Percentiles rank a stretch among this genome's conserved stretches.
phyloP scores from a whole-genome alignment of 139 green algal genomes.

The Chlorella sp. region DNA sequence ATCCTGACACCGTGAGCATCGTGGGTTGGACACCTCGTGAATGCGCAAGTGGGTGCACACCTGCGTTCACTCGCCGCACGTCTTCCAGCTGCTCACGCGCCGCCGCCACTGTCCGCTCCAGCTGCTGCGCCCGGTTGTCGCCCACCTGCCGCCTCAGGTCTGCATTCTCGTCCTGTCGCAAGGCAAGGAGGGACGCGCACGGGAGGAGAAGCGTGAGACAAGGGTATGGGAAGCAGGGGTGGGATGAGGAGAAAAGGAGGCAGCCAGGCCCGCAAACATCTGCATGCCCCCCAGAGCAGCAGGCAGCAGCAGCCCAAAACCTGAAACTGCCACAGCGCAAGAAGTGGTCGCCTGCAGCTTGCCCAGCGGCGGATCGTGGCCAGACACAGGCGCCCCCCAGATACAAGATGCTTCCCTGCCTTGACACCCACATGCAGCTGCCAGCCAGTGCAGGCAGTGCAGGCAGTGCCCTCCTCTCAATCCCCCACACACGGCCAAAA shows the following conservation, averaged over 20 bases:
- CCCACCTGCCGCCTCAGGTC: slow-evolving; percentile 31
- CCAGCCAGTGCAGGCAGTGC: too few relatives aligned
- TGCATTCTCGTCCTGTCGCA: slow-evolving; percentile 4
- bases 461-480: too few relatives aligned
- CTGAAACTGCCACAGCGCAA: not conserved
- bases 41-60: not conserved
- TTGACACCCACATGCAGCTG: too few relatives aligned
- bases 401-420: too few relatives aligned
- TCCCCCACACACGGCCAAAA: too few relatives aligned
- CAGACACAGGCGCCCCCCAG: too few relatives aligned
- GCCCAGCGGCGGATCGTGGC: slow-evolving; percentile 3
- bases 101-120: slow-evolving; percentile 28
- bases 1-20: too few relatives aligned
- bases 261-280: too few relatives aligned
- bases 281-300: too few relatives aligned
- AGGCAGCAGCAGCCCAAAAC: not conserved
- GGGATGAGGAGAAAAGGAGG: too few relatives aligned
- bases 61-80: not conserved
- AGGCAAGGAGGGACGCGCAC: not conserved
- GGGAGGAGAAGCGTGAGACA: not conserved
- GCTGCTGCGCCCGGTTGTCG: slow-evolving; percentile 9
- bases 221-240: not conserved
- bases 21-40: too few relatives aligned
- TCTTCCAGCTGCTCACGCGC: slow-evolving; percentile 27
- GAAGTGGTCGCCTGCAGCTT: not conserved